Percentiles rank a stretch among this genome's conserved stretches.
Conservation (phyloP, 192 early-diverging fungal genomes). For the Coemansia sp. region DNA sequence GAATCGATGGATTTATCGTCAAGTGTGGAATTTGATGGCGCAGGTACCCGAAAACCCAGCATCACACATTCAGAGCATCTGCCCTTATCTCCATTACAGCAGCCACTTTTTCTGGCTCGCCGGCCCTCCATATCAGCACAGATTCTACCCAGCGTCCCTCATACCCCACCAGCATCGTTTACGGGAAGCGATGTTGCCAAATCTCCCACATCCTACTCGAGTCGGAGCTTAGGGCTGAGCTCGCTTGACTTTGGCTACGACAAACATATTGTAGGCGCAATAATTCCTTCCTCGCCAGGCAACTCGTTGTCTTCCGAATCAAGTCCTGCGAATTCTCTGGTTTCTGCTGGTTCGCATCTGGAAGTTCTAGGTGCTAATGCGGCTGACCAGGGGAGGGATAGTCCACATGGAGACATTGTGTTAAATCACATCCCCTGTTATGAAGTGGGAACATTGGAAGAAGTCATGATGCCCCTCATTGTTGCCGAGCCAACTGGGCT, state of each 20-base stretch:
- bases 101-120: not conserved
- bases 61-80: not conserved
- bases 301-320: not conserved
- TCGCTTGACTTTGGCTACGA: conserved; percentile 42
- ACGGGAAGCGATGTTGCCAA: conserved; percentile 1
- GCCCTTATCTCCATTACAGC: not conserved
- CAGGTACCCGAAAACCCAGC: not conserved
- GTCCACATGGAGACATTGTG: too few relatives aligned
- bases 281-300: conserved; percentile 25
- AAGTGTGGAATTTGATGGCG: conserved; percentile 4
- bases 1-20: not conserved
- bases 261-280: conserved; percentile 12
- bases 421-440: not conserved
- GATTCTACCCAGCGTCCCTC: conserved; percentile 8
- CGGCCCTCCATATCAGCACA: not conserved
- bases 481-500: conserved; percentile 11
- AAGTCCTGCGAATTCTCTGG: not conserved
- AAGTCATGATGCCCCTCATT: conserved; percentile 7
- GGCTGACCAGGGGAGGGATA: too few relatives aligned
- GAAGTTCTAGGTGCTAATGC: too few relatives aligned
- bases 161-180: conserved; percentile 13
- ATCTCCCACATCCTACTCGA: conserved; percentile 35
- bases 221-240: conserved; percentile 37
- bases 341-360: conserved; percentile 1
- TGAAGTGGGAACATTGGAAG: too few relatives aligned